Conservation (phyloP, 305 asterid genomes). For the Fraxinus floribunda region DNA sequence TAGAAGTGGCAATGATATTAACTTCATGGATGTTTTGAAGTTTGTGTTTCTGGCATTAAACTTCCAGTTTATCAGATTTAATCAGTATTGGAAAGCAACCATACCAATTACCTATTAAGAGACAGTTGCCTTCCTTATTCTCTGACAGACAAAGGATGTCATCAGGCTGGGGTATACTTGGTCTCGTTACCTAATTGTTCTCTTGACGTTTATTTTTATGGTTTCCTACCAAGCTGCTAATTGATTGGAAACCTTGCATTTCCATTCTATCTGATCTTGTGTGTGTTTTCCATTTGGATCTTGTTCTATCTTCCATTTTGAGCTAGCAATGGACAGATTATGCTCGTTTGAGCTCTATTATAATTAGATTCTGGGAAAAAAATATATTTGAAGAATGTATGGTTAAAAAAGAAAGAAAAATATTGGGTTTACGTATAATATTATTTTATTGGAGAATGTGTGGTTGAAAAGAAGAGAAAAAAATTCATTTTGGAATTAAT, state of each 20-base stretch:
- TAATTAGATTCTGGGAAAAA: too few relatives aligned
- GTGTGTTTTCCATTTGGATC: neutral
- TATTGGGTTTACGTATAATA: too few relatives aligned
- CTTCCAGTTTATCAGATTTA: neutral
- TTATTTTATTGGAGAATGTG: too few relatives aligned
- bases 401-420: too few relatives aligned
- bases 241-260: neutral
- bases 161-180: conserved; percentile 1
- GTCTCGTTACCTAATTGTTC: neutral
- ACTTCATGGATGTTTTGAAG: neutral
- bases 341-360: too few relatives aligned
- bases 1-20: neutral
- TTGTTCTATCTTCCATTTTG: neutral
- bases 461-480: too few relatives aligned
- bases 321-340: neutral
- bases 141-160: neutral
- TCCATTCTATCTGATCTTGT: neutral
- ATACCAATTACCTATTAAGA: neutral
- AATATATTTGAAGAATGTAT: too few relatives aligned
- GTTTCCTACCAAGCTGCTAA: neutral
- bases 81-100: neutral
- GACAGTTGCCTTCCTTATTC: neutral
- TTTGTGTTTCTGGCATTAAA: neutral
- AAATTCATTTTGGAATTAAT: too few relatives aligned
- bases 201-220: neutral